Conservation (phyloP, 352 stramenopile genomes). For the Phytophthora fragariaefolia region DNA sequence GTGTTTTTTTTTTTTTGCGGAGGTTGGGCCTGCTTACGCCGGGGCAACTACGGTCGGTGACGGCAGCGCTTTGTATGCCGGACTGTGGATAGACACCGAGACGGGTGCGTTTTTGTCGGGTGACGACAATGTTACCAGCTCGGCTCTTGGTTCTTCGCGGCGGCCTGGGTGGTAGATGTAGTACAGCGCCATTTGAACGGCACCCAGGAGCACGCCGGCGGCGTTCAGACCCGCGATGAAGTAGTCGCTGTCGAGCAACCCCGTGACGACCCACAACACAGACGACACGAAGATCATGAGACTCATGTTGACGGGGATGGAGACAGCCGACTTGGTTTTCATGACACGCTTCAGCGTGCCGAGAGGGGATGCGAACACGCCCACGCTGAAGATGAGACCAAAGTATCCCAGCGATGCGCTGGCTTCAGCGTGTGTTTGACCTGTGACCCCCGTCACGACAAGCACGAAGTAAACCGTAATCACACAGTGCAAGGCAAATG, state of each 20-base stretch:
- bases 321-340: conserved; percentile 44
- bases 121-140: not conserved
- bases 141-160: too few relatives aligned
- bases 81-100: not conserved
- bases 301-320: conserved; percentile 54
- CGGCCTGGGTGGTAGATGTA: conserved; percentile 39
- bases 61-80: not conserved
- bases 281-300: conserved; percentile 46
- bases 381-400: conserved; percentile 47
- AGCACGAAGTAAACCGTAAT: conserved; percentile 46
- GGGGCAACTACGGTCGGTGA: not conserved
- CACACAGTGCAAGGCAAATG: conserved; percentile 24
- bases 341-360: conserved; percentile 52
- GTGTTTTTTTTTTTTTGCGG: not conserved
- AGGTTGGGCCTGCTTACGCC: too few relatives aligned
- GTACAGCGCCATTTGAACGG: conserved; percentile 51
- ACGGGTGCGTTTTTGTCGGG: not conserved
- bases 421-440: conserved; percentile 35
- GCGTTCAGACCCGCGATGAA: conserved; percentile 50
- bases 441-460: conserved; percentile 28
- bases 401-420: conserved; percentile 46
- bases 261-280: conserved; percentile 56
- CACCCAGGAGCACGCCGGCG: conserved; percentile 40
- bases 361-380: conserved; percentile 55
- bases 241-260: conserved; percentile 36